Conservation (phyloP, 371 early-diverging fungal species). For the Mucor lusitanicus region DNA sequence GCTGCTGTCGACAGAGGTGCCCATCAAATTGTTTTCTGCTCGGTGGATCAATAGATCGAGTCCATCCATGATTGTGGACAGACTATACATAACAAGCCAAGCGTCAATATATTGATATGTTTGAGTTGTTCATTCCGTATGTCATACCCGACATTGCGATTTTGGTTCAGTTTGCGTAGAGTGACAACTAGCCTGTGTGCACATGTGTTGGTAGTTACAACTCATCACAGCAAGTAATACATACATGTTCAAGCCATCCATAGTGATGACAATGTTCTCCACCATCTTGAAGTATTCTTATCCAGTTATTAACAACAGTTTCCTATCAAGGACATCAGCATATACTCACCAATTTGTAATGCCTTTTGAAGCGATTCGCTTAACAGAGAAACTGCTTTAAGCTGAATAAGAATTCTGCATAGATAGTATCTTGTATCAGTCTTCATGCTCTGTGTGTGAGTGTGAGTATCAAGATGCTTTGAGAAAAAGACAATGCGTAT, state of each 20-base stretch:
- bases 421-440: neutral
- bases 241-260: neutral
- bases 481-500: too few species aligned
- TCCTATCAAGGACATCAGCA: neutral
- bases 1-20: neutral
- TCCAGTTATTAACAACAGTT: neutral
- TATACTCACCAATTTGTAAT: neutral
- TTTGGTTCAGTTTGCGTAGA: neutral
- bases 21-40: neutral
- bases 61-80: slow-evolving; percentile 6
- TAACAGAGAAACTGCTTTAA: neutral
- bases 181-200: neutral
- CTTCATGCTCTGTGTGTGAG: neutral
- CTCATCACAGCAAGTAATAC: too few species aligned
- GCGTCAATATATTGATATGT: neutral
- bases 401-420: neutral
- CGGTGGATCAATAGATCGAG: slow-evolving; percentile 17
- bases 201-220: neutral
- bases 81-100: neutral
- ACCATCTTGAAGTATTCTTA: neutral
- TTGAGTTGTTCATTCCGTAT: too few species aligned
- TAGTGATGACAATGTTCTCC: neutral
- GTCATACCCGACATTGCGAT: neutral
- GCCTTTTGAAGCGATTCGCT: neutral
- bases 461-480: too few species aligned